These are phyloP conservation scores for Andalucia godoyi DNA, from an alignment of 78 protist species.

Conservation along the genomic window DNA sequence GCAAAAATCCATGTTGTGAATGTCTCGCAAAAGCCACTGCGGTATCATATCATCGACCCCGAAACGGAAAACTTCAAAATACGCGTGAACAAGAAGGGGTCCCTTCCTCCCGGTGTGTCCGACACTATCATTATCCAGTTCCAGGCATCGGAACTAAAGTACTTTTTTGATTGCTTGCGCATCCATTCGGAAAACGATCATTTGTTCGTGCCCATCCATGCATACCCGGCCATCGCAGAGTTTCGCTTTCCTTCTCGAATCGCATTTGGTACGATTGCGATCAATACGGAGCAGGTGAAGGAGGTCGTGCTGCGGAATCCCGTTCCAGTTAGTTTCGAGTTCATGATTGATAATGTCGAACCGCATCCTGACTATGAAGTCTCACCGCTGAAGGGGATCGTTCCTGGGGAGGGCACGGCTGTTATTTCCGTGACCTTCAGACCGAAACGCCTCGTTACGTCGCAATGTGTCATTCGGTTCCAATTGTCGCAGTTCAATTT, in stretches of 20 bases:
- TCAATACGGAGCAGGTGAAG: not conserved
- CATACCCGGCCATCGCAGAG: constrained; percentile 3
- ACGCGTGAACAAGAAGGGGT: not conserved
- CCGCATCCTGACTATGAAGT: not conserved
- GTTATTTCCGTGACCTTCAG: not conserved
- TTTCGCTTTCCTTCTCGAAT: not conserved
- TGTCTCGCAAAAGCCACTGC: not conserved
- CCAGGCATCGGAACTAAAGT: constrained; percentile 12
- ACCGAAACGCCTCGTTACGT: not conserved
- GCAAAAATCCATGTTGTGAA: not conserved
- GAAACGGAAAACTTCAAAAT: not conserved
- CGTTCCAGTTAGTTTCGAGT: not conserved
- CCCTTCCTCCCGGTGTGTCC: constrained; percentile 8
- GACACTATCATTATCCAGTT: not conserved
- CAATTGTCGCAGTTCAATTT: constrained; percentile 2
- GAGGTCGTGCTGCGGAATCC: not conserved
- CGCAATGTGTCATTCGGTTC: not conserved
- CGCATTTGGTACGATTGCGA: constrained; percentile 4
- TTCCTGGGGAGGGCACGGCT: not conserved
- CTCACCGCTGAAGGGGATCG: not conserved
- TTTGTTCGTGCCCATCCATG: constrained; percentile 22
- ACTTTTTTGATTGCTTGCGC: constrained; percentile 25
- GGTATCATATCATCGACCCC: not conserved
- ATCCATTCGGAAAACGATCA: constrained; percentile 4
- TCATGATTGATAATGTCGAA: not conserved